Evolutionary conservation across 495 filamentous ascomycete species (phyloP), one percentile per base, ranked within the genome.

Genomic region (Cairneyella variabilis): DNA sequence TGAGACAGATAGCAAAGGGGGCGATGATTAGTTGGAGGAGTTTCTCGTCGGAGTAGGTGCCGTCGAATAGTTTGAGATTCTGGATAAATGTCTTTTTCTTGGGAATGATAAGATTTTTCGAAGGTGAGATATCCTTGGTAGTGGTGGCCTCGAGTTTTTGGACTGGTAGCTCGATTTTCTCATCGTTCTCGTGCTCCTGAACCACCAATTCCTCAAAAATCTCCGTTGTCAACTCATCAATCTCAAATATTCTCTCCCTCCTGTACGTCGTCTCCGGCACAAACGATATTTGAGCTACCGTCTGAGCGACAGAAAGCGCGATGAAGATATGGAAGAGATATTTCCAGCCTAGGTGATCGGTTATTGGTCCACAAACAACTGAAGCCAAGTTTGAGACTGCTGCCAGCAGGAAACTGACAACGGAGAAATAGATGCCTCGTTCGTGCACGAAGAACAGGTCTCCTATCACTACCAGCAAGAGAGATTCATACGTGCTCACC

Each of bases 351-450:
- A 64, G 46, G 12, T 59, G 53, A 39, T 61, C 45, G 43, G 65
- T 66, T 37, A 69, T 66, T 43, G 61, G 58, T 8, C 66, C 66
- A n/a, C 62, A 59, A 39, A 69, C 63, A n/a, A 69, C 61, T 12
- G 56, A 51, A 20, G 62, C 59, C 12, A 65, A 60, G 18, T 60
- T 55, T 1, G 62, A 55, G 12, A 63, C 56, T 16, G 60, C 53
- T 1, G 60, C 61, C 3, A 67, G 61, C 26, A 58, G 60, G 27
- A 67, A 53, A 14, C 57, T 61, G 58, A 59, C 63, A 21, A 62
- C 52, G 9, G 66, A 60, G 72, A 86, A 80, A 58, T 83, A 85
- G 6, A 74, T 76, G 12, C 82, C 83, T n/a, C 82, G 73, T 57
- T 87, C 76, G 36, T 69, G 66, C 3, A 83, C 80, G 53, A 76